Percentiles rank a stretch among this genome's conserved stretches.
These are phyloP conservation scores for Capsella rubella DNA, from an alignment of 441 rosid genomes.

Conservation along the genomic window DNA sequence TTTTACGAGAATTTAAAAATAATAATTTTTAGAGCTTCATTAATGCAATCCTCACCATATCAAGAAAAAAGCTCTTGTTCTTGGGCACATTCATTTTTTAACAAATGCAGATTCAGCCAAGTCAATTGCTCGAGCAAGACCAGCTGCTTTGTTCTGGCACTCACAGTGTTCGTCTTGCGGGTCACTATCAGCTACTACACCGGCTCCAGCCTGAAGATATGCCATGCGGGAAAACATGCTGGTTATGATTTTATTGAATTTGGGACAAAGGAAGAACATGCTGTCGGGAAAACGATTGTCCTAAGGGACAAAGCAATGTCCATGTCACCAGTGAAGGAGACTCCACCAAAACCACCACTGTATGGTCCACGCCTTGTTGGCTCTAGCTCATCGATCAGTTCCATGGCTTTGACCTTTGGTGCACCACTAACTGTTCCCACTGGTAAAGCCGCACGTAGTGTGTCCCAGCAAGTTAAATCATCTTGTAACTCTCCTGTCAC, in stretches of 20 bases:
- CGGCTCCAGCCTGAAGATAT: constrained; percentile 89
- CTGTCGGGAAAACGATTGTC: constrained; percentile 79
- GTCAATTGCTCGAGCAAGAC: constrained; percentile 81
- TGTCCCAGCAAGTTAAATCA: constrained; percentile 80
- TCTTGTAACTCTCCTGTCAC: constrained; percentile 84
- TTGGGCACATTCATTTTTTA: constrained; percentile 27
- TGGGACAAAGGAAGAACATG: no score
- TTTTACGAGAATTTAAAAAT: no score
- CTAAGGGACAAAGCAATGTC: constrained; percentile 78
- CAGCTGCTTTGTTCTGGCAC: constrained; percentile 82
- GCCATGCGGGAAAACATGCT: no score
- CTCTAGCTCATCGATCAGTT: constrained; percentile 76
- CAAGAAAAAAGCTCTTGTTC: constrained; percentile 4
- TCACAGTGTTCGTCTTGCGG: constrained; percentile 74
- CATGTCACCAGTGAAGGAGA: constrained; percentile 80
- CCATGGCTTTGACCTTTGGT: constrained; percentile 98
- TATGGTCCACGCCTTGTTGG: constrained; percentile 84
- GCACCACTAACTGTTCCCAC: constrained; percentile 95
- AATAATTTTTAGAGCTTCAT: constrained; percentile 9
- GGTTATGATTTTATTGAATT: no score
- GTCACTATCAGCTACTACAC: constrained; percentile 76
- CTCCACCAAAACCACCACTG: constrained; percentile 83
- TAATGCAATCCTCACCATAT: constrained; percentile 7
- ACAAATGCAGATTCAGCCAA: constrained; percentile 80
- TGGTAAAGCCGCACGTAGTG: constrained; percentile 78